Evolutionary conservation across 306 rosid genomes (phyloP).

Genomic region (Amphicarpaea edgeworthii): DNA sequence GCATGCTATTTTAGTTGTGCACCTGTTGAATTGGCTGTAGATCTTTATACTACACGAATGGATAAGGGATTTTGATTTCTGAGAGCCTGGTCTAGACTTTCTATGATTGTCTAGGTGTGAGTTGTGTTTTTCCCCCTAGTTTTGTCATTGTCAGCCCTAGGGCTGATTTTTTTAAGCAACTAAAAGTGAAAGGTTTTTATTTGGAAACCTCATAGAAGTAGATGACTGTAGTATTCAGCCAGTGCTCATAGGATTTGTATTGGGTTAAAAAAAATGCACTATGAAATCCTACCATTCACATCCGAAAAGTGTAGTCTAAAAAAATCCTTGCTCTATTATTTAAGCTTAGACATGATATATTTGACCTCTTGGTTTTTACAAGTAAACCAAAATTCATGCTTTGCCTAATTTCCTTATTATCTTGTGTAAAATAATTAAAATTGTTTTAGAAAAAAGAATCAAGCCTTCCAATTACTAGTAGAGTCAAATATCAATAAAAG

Average conservation of each 20-base stretch:
- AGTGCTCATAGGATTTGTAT: background rate
- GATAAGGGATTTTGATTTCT: slow-evolving; percentile 27
- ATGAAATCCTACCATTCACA: slow-evolving; percentile 28
- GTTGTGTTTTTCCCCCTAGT: background rate
- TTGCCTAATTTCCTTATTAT: background rate
- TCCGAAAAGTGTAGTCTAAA: background rate
- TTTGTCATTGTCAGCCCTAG: background rate
- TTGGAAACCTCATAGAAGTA: background rate
- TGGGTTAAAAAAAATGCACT: background rate
- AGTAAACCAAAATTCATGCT: background rate
- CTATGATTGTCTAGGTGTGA: background rate
- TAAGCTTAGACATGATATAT: slow-evolving; percentile 6
- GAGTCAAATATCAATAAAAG: slow-evolving; percentile 22
- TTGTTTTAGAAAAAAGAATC: slow-evolving; percentile 14
- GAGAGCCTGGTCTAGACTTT: slow-evolving; percentile 20
- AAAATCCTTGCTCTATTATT: background rate
- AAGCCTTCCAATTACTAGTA: slow-evolving; percentile 22
- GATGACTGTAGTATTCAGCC: background rate
- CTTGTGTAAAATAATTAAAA: slow-evolving; percentile 31
- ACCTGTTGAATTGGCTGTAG: slow-evolving; percentile 7
- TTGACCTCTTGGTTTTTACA: slow-evolving; percentile 16
- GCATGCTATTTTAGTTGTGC: slow-evolving; percentile 35
- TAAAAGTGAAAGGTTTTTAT: background rate
- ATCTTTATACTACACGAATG: slow-evolving; percentile 14
- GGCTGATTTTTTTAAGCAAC: background rate